phyloP scores from a whole-genome alignment of 2,329 filamentous ascomycete genomes.

The Xylariaceae sp. region DNA sequence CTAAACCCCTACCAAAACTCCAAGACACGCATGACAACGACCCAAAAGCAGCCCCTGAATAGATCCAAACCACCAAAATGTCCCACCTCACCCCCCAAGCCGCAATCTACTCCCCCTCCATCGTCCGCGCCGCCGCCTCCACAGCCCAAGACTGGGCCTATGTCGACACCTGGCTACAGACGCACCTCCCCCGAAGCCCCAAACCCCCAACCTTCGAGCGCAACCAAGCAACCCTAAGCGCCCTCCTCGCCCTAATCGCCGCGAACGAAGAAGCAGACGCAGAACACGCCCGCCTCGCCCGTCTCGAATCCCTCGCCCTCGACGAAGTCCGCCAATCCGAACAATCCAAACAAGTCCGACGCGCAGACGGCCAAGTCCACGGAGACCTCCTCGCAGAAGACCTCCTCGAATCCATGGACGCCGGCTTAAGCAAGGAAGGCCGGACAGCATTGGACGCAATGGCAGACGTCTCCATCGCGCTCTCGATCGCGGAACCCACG shows the following conservation, averaged over 20 bases:
- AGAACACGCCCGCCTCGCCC: constrained; percentile 53
- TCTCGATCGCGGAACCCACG: constrained; percentile 39
- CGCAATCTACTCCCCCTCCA: constrained; percentile 62
- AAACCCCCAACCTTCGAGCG: constrained; percentile 65
- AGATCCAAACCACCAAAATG: constrained; percentile 26
- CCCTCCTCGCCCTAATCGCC: constrained; percentile 66
- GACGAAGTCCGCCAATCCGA: constrained; percentile 42
- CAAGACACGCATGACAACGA: neutral
- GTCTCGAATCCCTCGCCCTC: constrained; percentile 56
- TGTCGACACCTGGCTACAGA: constrained; percentile 75
- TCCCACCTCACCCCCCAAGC: constrained; percentile 33
- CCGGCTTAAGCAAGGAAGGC: constrained; percentile 51
- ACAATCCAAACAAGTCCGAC: constrained; percentile 21
- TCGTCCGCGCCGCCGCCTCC: constrained; percentile 69
- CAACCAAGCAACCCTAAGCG: constrained; percentile 75
- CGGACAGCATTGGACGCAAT: constrained; percentile 52
- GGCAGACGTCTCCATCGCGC: constrained; percentile 45
- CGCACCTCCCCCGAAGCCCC: constrained; percentile 43
- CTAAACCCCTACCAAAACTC: no score
- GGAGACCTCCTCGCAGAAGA: constrained; percentile 32
- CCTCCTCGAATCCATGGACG: constrained; percentile 50
- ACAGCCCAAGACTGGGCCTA: constrained; percentile 88
- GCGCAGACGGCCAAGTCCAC: constrained; percentile 12
- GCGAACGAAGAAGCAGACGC: constrained; percentile 76
- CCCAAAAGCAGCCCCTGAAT: neutral